Base-by-base conservation (phyloP, 208 protist species). In the Trypanosoma avium region DNA sequence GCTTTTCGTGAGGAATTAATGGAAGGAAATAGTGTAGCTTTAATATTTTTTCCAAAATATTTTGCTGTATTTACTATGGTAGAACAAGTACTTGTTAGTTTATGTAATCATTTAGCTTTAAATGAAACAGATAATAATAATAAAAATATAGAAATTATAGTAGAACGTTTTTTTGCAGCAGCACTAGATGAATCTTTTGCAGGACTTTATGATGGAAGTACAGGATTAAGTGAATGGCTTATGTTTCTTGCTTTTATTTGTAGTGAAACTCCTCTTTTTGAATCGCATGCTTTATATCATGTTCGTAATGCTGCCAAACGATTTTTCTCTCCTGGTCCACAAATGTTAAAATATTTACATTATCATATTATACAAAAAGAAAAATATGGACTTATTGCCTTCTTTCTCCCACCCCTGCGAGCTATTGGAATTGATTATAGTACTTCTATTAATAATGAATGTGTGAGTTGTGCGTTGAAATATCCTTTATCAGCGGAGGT, bases 351-450 rank as follows among this genome's bases (percentile, higher is more conserved):
- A 4, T 75, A 64, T 57, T 47, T 89, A 21, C 77, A 81, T 19
- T 33, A 61, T 32, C 74, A 72, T 32, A 86, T 92, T 40, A 65
- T 86, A 19, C 56, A 62, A 29, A 52, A 63, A 35, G 67, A 73
- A 38, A 65, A 59, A n/a, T 32, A 77, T 61, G 86, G 77, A 4
- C 74, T 89, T 27, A 61, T 67, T 24, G 77, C 81, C 22, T 87
- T 92, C 57, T 86, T 88, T 40, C 61, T 88, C 4, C 86, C 86
- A 0, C 73, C 76, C 15, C 61, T 92, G 21, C 82, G 86, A 7
- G 86, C 86, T n/a, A 81, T 89, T 46, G 86, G 79, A 1, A 66
- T 92, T 3, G 86, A 92, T 65, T 68, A 78, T 46, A 61, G 69
- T 49, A 82, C 70, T n/a, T 64, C 59, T 8, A 66, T 64, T 12